Conservation (phyloP, 2,329 filamentous ascomycete genomes). For the Aspergillus fumigatus region DNA sequence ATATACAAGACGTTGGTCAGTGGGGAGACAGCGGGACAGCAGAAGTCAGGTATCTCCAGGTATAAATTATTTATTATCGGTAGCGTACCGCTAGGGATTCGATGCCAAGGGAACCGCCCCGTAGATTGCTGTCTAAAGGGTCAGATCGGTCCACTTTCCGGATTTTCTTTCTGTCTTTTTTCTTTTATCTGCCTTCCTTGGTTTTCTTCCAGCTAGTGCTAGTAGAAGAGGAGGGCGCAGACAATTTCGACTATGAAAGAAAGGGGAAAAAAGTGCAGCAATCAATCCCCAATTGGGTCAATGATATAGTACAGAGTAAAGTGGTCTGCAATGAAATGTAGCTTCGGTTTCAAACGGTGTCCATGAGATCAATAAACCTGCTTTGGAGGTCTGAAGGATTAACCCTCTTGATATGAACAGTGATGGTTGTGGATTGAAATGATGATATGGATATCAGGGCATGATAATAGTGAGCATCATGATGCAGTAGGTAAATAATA, state of each 20-base stretch:
- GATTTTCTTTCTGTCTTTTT: neutral
- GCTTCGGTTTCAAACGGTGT: conserved; percentile 5
- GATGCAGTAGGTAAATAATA: no score
- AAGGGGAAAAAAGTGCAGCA: neutral
- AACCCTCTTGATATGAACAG: neutral
- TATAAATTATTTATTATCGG: neutral
- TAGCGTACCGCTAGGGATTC: neutral
- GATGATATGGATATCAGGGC: neutral
- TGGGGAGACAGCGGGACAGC: neutral
- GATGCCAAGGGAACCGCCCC: conserved; percentile 7
- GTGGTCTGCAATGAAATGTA: conserved; percentile 1
- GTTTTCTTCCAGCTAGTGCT: neutral
- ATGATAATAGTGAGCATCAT: neutral
- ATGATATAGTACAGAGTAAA: neutral
- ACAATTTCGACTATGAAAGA: neutral
- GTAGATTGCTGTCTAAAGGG: conserved; percentile 11
- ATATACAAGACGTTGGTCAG: neutral
- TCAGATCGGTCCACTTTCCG: conserved; percentile 22
- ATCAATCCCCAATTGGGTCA: neutral
- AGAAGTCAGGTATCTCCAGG: neutral
- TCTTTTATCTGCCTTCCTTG: neutral
- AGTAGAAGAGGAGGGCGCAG: neutral
- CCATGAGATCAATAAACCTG: conserved; percentile 1
- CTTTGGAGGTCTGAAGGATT: neutral
- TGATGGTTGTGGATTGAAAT: neutral